Percentiles rank a stretch among this genome's conserved stretches.
Evolutionary conservation across 2,329 filamentous ascomycete species (phyloP).

Genomic region (Colletotrichum horii): DNA sequence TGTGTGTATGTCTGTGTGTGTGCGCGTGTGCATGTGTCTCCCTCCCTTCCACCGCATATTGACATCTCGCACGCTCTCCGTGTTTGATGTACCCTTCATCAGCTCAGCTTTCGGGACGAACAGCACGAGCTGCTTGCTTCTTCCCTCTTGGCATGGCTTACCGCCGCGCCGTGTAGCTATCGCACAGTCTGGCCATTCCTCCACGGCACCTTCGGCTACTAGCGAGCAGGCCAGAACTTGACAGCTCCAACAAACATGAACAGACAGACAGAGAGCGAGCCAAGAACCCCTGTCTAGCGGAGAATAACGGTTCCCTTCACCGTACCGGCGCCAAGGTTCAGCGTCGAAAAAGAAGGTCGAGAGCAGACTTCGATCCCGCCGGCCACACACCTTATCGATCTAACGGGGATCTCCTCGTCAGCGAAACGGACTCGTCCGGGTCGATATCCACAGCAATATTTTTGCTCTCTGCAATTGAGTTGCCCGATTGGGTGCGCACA

Average conservation of each 20-base stretch:
- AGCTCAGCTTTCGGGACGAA: neutral
- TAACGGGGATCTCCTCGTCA: neutral
- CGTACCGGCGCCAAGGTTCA: neutral
- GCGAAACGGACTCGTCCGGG: neutral
- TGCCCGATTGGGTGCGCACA: neutral
- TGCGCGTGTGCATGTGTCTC: neutral
- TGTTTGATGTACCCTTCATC: neutral
- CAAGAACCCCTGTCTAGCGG: neutral
- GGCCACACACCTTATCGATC: constrained; percentile 4
- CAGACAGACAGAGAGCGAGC: neutral
- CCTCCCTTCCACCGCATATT: neutral
- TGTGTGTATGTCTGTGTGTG: neutral
- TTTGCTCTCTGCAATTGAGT: neutral
- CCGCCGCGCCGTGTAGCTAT: neutral
- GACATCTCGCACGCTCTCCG: neutral
- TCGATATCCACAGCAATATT: neutral
- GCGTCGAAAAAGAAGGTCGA: neutral
- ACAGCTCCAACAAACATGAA: neutral
- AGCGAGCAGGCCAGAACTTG: neutral
- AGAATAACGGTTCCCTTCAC: neutral
- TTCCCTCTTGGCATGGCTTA: neutral
- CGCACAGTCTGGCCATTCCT: neutral
- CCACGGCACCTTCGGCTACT: neutral
- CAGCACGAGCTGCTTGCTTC: neutral
- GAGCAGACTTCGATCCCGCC: neutral